Base-by-base conservation (phyloP, 163 green algal species). In the Botryococcus braunii region DNA sequence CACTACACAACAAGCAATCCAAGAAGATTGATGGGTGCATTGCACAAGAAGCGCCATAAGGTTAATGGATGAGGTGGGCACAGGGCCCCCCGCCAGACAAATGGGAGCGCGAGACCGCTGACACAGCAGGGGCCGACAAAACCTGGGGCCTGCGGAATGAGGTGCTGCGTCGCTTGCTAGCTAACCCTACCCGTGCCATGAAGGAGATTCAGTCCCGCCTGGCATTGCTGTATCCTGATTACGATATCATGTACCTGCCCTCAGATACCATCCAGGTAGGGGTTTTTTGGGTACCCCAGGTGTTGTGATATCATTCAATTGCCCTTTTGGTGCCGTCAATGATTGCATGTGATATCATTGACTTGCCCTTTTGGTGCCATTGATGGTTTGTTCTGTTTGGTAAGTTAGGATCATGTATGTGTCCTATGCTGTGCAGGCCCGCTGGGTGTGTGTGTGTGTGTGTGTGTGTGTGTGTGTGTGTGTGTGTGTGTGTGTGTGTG, bases 151-250 rank as follows among this genome's bases (percentile, higher is more conserved):
- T 93, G 23, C 76, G 76, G 65, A 69, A 82, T 21, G 61, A 65
- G 31, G 66, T 74, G 32, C 75, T 95, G 49, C 13, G 38, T 6
- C 21, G 59, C 55, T 74, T 95, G 35, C 74, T 71, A 0, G 25
- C 27, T 2, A 41, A 39, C 1, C n/a, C 66, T 7, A 37, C 84
- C n/a, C 64, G 56, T 4, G 85, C 86, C 17, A 76, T 87, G 69
- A 60, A 84, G 27, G 88, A 94, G 76, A 73, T 95, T 32, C 86
- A 95, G 27, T 72, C 73, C 7, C 77, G 90, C 23, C 73, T 96
- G 61, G 62, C 57, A 31, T 62, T 58, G 64, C 80, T 96, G 8
- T 95, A 92, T 59, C 86, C 89, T 7, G 80, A 92, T 34, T 82
- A 76, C 29, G 48, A 66, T 55, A 79, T 93, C 8, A 74, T 72